phyloP scores from a whole-genome alignment of 202 grass and related monocot genomes.

The Setaria viridis region DNA sequence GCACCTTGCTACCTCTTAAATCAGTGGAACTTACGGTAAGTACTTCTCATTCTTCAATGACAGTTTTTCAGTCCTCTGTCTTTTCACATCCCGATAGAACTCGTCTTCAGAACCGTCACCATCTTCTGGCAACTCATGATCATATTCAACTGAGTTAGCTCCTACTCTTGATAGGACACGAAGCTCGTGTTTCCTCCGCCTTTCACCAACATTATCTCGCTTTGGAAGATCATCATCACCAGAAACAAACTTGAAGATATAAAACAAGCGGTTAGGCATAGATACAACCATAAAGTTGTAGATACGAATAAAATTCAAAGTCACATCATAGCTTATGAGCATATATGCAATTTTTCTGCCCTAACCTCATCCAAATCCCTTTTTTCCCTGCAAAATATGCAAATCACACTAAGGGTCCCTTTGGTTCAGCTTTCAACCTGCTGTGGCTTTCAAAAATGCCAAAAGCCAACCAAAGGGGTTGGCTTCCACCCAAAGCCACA shows the following conservation, averaged over 20 bases:
- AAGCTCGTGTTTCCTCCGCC: conserved; percentile 81
- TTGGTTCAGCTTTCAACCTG: too few relatives aligned
- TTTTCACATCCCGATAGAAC: conserved; percentile 84
- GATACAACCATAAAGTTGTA: neutral
- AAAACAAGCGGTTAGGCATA: conserved; percentile 3
- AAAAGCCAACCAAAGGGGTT: too few relatives aligned
- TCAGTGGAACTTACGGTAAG: conserved; percentile 36
- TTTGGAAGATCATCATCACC: conserved; percentile 98
- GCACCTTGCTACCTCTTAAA: neutral
- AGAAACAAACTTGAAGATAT: conserved; percentile 65
- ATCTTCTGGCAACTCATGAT: conserved; percentile 53
- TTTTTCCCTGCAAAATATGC: too few relatives aligned
- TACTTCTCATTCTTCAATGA: conserved; percentile 65
- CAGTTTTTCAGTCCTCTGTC: conserved; percentile 60
- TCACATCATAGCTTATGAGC: neutral
- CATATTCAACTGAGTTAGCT: conserved; percentile 43
- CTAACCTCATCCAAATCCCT: too few relatives aligned
- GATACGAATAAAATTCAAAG: conserved; percentile 9
- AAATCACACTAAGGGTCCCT: too few relatives aligned
- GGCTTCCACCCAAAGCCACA: too few relatives aligned
- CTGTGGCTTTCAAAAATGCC: too few relatives aligned
- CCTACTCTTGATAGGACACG: conserved; percentile 83
- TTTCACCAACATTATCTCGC: conserved; percentile 91
- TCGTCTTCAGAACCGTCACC: conserved; percentile 68
- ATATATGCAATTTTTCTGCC: neutral